phyloP scores from a whole-genome alignment of 805 yeast genomes.

The Priceomyces melissophilus region DNA sequence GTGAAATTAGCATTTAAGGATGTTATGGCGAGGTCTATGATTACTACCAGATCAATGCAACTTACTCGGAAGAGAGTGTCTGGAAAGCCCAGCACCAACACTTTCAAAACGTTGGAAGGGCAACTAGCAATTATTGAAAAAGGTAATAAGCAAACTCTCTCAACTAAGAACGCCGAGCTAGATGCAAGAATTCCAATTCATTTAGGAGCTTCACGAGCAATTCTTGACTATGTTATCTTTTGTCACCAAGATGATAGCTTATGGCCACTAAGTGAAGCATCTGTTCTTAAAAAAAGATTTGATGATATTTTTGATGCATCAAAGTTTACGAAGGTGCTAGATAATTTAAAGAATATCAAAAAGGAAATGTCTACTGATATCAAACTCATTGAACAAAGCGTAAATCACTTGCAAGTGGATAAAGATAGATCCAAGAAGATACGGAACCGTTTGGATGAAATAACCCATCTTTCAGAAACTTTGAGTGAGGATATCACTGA shows the following conservation, averaged over 20 bases:
- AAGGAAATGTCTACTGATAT: constrained; percentile 78
- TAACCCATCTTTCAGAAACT: constrained; percentile 41
- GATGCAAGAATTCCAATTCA: constrained; percentile 77
- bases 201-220: constrained; percentile 84
- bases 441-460: constrained; percentile 41
- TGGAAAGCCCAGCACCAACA: constrained; percentile 39
- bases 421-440: constrained; percentile 66
- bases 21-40: constrained; percentile 72
- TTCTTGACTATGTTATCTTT: constrained; percentile 87
- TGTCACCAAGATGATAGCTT: constrained; percentile 96
- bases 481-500: constrained; percentile 46
- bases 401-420: constrained; percentile 71
- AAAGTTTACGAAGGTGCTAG: constrained; percentile 87
- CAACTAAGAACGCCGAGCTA: constrained; percentile 79
- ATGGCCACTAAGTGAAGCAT: constrained; percentile 95
- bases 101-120: constrained; percentile 90
- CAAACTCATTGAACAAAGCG: constrained; percentile 72
- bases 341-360: constrained; percentile 66
- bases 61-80: constrained; percentile 52
- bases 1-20: constrained; percentile 82
- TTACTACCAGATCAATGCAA: constrained; percentile 82
- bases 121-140: constrained; percentile 64
- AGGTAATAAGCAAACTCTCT: constrained; percentile 70
- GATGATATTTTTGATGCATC: constrained; percentile 97
- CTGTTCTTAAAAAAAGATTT: constrained; percentile 82